Evolutionary conservation across 2,329 filamentous ascomycete species (phyloP), one percentile per base, ranked within the genome.

Genomic region (Colletotrichum zoysiae): DNA sequence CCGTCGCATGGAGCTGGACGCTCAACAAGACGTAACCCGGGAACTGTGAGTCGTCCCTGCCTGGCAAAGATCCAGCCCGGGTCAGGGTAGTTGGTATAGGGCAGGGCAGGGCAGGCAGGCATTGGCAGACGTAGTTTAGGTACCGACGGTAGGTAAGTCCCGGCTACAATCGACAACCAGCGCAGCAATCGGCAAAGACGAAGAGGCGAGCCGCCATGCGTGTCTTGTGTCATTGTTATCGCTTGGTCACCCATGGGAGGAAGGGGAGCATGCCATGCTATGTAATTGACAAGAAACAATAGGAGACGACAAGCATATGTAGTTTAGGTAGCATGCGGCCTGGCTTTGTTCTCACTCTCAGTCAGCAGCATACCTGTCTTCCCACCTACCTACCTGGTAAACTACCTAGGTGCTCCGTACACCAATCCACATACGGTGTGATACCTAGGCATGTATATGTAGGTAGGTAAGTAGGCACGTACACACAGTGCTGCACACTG

Each of bases 401-500:
- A 30, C 30, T 30, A 30, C n/a, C n/a, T n/a, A n/a, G n/a, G n/a
- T n/a, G n/a, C n/a, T n/a, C n/a, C 2, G 30, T 30, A 30, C 30
- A 30, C 30, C 30, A 30, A 30, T 30, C 30, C 30, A 30, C 30
- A 30, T 30, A 30, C 30, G 30, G 4, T 30, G 30, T 30, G 4
- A 3, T 30, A n/a, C n/a, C n/a, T n/a, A 30, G 30, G 30, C 30
- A 30, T 30, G 30, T 5, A 26, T 1, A 26, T 1, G 26, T 26
- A 26, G 30, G 30, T 30, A 30, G 30, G 30, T 30, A 30, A 30
- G 30, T 30, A 3, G 30, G 30, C 30, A 30, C 30, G 4, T 30
- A 53, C 51, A 55, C 53, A 69, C 69, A 63, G 65, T 71, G 69
- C 50, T 42, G 33, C 9, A 40, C 26, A 55, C 18, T 48, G 38